Evolutionary conservation across 257 asterid species (phyloP).

Genomic region (Plantago major): DNA sequence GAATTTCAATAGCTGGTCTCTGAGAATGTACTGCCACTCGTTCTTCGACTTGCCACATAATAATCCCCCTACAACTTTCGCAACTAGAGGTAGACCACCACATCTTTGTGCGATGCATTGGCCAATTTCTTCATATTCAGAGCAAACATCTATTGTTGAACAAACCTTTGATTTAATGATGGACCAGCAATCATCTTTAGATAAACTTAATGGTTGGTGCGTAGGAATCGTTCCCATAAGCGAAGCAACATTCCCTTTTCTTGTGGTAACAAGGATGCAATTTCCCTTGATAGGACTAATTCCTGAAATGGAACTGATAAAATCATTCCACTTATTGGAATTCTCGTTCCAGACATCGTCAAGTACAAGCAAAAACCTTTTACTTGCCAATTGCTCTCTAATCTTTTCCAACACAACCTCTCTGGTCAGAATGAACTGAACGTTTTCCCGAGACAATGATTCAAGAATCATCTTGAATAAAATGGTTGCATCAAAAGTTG

Average conservation of each 20-base stretch:
- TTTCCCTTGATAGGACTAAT: too few relatives aligned
- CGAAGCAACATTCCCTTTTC: too few relatives aligned
- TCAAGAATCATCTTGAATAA: constrained; percentile 25
- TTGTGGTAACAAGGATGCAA: too few relatives aligned
- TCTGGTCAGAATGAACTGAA: constrained; percentile 4
- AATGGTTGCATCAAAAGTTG: neutral
- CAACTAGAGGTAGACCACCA: constrained; percentile 32
- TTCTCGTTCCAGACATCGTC: too few relatives aligned
- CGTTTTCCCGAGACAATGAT: constrained; percentile 11
- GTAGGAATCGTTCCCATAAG: constrained; percentile 6
- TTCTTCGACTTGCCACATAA: constrained; percentile 13
- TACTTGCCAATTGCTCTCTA: too few relatives aligned
- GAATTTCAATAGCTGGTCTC: neutral
- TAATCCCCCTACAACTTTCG: constrained; percentile 29
- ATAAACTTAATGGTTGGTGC: constrained; percentile 11
- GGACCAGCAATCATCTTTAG: constrained; percentile 22
- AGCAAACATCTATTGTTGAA: neutral
- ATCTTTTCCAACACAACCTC: too few relatives aligned
- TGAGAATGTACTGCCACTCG: constrained; percentile 19
- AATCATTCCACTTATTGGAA: too few relatives aligned
- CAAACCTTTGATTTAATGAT: constrained; percentile 15
- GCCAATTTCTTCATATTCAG: constrained; percentile 17
- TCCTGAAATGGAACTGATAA: too few relatives aligned
- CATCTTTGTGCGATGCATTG: constrained; percentile 24
- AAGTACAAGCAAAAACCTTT: too few relatives aligned